Evolutionary conservation across 208 protist species (phyloP), one percentile per base, ranked within the genome.

Genomic region (Endotrypanum monterogeii): DNA sequence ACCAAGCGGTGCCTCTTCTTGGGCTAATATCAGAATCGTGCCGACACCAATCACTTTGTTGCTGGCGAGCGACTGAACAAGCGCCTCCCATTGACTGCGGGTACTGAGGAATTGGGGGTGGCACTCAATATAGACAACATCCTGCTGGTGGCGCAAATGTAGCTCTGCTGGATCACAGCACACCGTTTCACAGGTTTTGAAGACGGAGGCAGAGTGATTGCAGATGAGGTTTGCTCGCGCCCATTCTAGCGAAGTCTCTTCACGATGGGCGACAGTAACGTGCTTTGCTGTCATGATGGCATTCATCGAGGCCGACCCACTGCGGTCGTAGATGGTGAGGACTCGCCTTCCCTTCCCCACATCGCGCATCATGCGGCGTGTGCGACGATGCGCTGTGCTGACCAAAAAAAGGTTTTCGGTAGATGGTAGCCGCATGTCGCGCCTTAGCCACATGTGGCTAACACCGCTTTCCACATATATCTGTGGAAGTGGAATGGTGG

Each of bases 101-200:
- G 87, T 86, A 39, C 79, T 82, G 20, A 97, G 79, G 11, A 67
- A 79, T 35, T 74, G 30, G 11, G 83, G 71, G 62, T 92, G 85
- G 71, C 88, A 85, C 76, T 95, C 89, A 3, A 97, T 71, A 58
- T 85, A 94, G 48, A 95, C 85, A 16, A 97, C 83, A 56, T 95
- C 93, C 41, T 87, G 79, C 46, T 70, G 73, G 28, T 74, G 66
- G 11, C 62, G 50, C n/a, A 81, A 14, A 14, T 55, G 60, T 32
- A 97, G 74, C 46, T 93, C 78, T 14, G 79, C 54, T 8, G 93
- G 60, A 14, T 70, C 50, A 54, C 78, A 75, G 79, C 79, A 74
- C 11, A 87, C 68, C 4, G 83, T 87, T 58, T 92, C 83, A 62
- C 90, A 94, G 3, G 71, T 77, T 28, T 86, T 76, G 66, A 97